phyloP scores from a whole-genome alignment of 176 grass and related monocot genomes.

The Ensete ventricosum region DNA sequence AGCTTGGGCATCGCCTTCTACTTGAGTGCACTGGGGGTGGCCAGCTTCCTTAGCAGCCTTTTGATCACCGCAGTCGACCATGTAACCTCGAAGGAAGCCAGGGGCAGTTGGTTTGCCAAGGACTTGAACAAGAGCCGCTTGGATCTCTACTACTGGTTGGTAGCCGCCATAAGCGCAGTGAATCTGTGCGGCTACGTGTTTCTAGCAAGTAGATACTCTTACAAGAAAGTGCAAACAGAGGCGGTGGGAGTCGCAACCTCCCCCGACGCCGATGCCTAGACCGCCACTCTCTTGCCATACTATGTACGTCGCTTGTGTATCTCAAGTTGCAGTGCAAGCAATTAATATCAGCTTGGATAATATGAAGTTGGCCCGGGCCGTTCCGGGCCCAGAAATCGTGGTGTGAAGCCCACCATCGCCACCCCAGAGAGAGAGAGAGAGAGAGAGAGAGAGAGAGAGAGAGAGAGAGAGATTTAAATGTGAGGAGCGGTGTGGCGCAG shows the following conservation, averaged over 20 bases:
- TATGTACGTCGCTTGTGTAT: too few relatives aligned
- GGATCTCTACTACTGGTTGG: constrained; percentile 69
- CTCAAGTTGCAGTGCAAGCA: too few relatives aligned
- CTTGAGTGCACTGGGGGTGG: constrained; percentile 52
- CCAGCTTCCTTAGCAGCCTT: constrained; percentile 55
- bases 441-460: too few relatives aligned
- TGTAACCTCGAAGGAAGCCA: constrained; percentile 19
- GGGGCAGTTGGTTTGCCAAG: constrained; percentile 43
- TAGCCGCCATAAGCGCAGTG: constrained; percentile 27
- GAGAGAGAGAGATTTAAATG: too few relatives aligned
- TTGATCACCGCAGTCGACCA: constrained; percentile 38
- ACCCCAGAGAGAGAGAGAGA: too few relatives aligned
- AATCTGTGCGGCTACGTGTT: constrained; percentile 49
- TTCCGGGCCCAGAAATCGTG: too few relatives aligned
- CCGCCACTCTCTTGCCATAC: too few relatives aligned
- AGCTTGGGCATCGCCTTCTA: constrained; percentile 70
- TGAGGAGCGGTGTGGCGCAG: neutral
- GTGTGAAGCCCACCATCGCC: too few relatives aligned
- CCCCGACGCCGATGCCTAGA: too few relatives aligned
- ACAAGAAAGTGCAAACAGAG: constrained; percentile 40
- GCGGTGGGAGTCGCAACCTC: constrained; percentile 10
- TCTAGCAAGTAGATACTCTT: constrained; percentile 45
- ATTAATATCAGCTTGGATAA: too few relatives aligned
- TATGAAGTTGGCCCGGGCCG: too few relatives aligned
- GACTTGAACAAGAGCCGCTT: constrained; percentile 54